These are phyloP conservation scores for Scheffersomyces segobiensis DNA, from an alignment of 1,139 yeast genomes.

Conservation along the genomic window DNA sequence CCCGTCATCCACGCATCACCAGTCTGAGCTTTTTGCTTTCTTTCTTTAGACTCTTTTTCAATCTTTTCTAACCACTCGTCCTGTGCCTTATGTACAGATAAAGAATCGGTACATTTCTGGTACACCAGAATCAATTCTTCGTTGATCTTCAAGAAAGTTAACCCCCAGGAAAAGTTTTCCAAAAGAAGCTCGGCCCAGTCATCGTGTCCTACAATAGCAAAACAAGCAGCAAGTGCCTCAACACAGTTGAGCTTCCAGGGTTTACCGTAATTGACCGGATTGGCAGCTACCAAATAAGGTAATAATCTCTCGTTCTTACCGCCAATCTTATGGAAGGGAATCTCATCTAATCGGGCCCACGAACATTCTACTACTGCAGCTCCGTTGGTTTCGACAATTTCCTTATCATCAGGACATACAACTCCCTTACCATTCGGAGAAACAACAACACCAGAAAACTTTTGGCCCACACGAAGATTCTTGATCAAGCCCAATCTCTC, in stretches of 20 bases:
- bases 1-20: slow-evolving; percentile 82
- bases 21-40: slow-evolving; percentile 53
- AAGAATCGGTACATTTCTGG: slow-evolving; percentile 78
- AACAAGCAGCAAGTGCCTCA: slow-evolving; percentile 96
- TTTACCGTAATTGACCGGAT: slow-evolving; percentile 94
- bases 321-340: slow-evolving; percentile 92
- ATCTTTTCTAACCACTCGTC: slow-evolving; percentile 70
- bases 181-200: slow-evolving; percentile 86
- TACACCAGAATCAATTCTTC: slow-evolving; percentile 74
- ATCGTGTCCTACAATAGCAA: slow-evolving; percentile 86
- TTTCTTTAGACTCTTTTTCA: slow-evolving; percentile 66
- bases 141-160: slow-evolving; percentile 78
- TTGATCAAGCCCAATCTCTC: slow-evolving; percentile 85
- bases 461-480: slow-evolving; percentile 82
- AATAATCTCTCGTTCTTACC: slow-evolving; percentile 84
- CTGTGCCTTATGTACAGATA: slow-evolving; percentile 71
- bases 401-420: slow-evolving; percentile 86
- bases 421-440: slow-evolving; percentile 91
- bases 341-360: slow-evolving; percentile 95
- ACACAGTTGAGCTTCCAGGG: slow-evolving; percentile 97
- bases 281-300: slow-evolving; percentile 94
- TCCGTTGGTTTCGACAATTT: slow-evolving; percentile 75
- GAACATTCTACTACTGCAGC: slow-evolving; percentile 98
- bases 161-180: slow-evolving; percentile 90
- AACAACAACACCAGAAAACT: slow-evolving; percentile 86